These are phyloP conservation scores for Xylaria scruposa DNA, from an alignment of 495 filamentous ascomycete genomes.

Conservation along the genomic window DNA sequence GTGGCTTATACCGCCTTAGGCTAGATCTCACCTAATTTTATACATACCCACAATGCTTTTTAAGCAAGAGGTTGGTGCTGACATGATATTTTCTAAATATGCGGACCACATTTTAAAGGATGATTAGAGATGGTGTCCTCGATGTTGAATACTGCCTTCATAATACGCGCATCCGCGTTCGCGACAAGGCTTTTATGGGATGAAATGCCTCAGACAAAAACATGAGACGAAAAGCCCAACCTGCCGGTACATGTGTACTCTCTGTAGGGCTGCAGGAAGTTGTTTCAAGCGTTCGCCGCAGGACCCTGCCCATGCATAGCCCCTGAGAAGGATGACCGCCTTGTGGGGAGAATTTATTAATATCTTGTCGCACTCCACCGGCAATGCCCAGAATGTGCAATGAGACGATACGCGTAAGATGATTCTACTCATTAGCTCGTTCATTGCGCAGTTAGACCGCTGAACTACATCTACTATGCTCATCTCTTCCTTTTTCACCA, in stretches of 20 bases:
- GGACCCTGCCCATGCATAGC: slow-evolving; percentile 5
- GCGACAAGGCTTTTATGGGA: background rate
- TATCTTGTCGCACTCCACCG: slow-evolving; percentile 7
- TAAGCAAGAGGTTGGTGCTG: background rate
- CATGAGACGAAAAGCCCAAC: background rate
- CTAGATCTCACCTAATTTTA: background rate
- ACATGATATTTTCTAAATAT: background rate
- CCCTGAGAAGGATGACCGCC: background rate
- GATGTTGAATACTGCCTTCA: background rate
- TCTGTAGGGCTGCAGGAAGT: slow-evolving; percentile 18
- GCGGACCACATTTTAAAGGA: background rate
- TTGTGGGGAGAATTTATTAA: slow-evolving; percentile 8
- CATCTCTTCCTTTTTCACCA: background rate
- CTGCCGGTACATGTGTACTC: background rate
- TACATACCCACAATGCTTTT: background rate
- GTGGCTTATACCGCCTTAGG: background rate
- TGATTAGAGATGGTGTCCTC: background rate
- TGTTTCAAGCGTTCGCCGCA: background rate
- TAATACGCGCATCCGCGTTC: background rate
- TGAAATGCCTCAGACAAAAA: background rate
- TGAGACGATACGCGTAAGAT: background rate
- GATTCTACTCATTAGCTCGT: background rate
- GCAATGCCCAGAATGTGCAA: background rate
- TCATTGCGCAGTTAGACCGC: background rate
- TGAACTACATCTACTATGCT: background rate